Evolutionary conservation across 139 green algal species (phyloP), one percentile per base, ranked within the genome.

Genomic region (Mesotaenium endlicherianum): DNA sequence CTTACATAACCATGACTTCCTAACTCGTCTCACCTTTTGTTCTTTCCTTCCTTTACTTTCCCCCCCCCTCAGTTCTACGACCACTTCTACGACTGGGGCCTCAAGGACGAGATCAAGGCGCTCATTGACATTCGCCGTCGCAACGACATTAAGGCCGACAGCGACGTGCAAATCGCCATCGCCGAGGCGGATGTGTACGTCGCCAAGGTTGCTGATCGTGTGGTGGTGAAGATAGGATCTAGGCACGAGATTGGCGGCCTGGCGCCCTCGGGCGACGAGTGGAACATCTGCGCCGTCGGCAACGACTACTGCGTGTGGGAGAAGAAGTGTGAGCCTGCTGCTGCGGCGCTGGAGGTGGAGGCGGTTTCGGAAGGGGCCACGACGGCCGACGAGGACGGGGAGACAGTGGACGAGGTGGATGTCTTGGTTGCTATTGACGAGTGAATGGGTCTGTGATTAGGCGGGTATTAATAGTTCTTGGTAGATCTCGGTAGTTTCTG

Each of bases 51-150:
- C n/a, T n/a, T n/a, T n/a, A n/a, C n/a, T n/a, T n/a, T n/a, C n/a
- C n/a, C n/a, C n/a, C n/a, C n/a, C n/a, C n/a, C n/a, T n/a, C 77
- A 86, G 77, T 95, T 97, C 70, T 96, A 88, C 74, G 94, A 97
- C 71, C 95, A 97, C 81, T 78, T 93, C 78, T 95, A 93, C 53
- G 84, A 90, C 60, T 95, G 90, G 88, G 91, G 90, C 38, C 53
- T 92, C 64, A 80, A 86, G 17, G 80, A 96, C 67, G 72, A 83
- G 41, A 96, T 98, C 70, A 69, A 89, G 45, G 80, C 92, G 17
- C 90, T 98, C 39, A 77, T 98, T 31, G 87, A 87, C 0, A 82
- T 97, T 38, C 91, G 94, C 71, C 93, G 92, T 72, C 77, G 67
- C 43, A 86, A 76, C 41, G 45, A 77, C 14, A 80, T 90, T 36